Evolutionary conservation across 1,139 yeast genomes (phyloP), one percentile per base, ranked within the genome.

Genomic region (Geotrichum klebahnii): DNA sequence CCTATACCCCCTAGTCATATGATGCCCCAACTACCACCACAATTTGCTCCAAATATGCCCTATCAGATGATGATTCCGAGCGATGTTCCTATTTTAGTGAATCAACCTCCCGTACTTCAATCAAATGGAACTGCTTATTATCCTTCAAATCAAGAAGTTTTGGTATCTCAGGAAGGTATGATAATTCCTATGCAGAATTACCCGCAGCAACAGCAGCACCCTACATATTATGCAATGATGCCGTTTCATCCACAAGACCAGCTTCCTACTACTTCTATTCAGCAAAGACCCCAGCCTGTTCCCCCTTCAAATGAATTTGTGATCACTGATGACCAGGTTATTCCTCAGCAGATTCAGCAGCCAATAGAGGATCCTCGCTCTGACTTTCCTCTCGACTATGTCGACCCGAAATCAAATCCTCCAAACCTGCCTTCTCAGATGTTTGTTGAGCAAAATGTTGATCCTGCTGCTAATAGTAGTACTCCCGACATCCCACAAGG

Each of bases 331-430:
- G 23, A 2, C 19, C 6, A 14, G 5, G 17, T 26, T 5, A 17
- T 8, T 5, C 26, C 16, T 12, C n/a, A 26, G 5, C 29, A 42
- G 5, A 17, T 28, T 3, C 16, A n/a, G 9, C 19, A 32, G 8
- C 31, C 23, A 14, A 36, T 9, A 4, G 34, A 19, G 12, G 41
- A 32, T 24, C 51, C n/a, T n/a, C n/a, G 43, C 6, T 48, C 51
- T n/a, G 51, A 48, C 31, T 48, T 48, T 19, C 51, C 51, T 3
- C 35, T 48, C 1, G 51, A 48, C 36, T 48, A 48, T 26, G 51
- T 48, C n/a, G 47, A 29, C 16, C 47, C 51, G 14, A 19, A 38
- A 12, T 17, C 41, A 5, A 24, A 22, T 14, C n/a, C 34, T 6
- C 14, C n/a, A 2, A 23, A 24, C 23, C 14, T 34, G 19, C 34